Base-by-base conservation (phyloP, 2,329 filamentous ascomycete species). In the Epichloe amarillans region DNA sequence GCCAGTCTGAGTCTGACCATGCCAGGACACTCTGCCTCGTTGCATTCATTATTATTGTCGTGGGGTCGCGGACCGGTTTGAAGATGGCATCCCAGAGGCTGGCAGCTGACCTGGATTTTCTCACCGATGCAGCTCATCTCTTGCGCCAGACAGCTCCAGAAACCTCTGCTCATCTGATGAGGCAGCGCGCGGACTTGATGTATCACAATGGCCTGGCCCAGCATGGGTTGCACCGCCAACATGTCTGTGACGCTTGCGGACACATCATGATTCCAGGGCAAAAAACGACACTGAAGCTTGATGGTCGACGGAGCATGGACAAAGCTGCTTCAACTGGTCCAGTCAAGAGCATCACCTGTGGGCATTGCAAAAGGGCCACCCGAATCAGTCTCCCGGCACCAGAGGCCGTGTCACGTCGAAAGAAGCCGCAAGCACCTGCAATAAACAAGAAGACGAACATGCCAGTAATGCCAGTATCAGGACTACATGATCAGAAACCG, bases 111-210 rank as follows among this genome's bases (percentile, higher is more conserved):
- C 51, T 73, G 41, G 60, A 60, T 11, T 80, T 73, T 54, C 70
- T 84, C 3, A 77, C 74, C 11, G 73, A 82, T 60, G 77, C 80
- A 1, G 77, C 79, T 2, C 75, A 84, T 64, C 63, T 82, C 10
- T 67, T 84, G 15, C 67, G 71, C 3, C 61, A 64, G 11, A 64
- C 71, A 2, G 72, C 78, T 1, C 79, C 80, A 1, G 71, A 76
- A 54, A 76, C 72, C 1, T 82, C 81, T 14, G 77, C 79, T 12
- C 73, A 79, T 60, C 66, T 84, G 39, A 79, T 83, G 76, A 71
- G 67, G 57, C 69, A 70, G 50, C 72, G 75, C 51, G 72, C 72
- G 54, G 64, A 68, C 10, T 61, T 82, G 14, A 68, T 79, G 58
- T 68, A 71, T 44, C 65, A 72, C 47, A 67, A 75, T 55, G 68